phyloP scores from a whole-genome alignment of 352 stramenopile genomes.

The Peronosclerospora sorghi region DNA sequence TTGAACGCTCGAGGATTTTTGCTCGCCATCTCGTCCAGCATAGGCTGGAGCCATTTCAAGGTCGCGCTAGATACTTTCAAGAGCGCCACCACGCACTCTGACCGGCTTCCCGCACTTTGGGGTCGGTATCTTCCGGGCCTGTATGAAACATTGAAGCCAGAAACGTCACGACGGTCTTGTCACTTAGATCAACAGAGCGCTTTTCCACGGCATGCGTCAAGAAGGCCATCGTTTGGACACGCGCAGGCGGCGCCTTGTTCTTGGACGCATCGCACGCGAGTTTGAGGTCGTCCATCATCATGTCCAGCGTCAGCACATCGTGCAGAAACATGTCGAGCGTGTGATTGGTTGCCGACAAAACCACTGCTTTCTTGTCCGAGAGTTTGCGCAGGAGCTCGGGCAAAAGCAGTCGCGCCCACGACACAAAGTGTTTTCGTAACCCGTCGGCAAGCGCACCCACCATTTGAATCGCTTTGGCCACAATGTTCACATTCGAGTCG shows the following conservation, averaged over 20 bases:
- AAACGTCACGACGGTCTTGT: constrained; percentile 51
- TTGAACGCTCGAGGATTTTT: constrained; percentile 72
- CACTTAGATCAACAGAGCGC: constrained; percentile 42
- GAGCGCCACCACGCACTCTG: constrained; percentile 50
- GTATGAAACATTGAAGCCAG: constrained; percentile 51
- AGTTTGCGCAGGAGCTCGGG: constrained; percentile 83
- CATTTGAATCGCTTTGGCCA: constrained; percentile 80
- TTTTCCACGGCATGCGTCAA: constrained; percentile 66
- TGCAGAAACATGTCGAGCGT: constrained; percentile 70
- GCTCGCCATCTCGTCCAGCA: constrained; percentile 50
- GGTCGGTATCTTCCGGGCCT: constrained; percentile 66
- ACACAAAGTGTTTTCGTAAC: constrained; percentile 74
- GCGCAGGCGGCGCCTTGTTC: constrained; percentile 73
- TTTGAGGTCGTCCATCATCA: constrained; percentile 83
- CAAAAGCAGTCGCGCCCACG: too few species aligned
- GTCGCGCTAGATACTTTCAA: constrained; percentile 42
- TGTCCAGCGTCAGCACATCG: constrained; percentile 74
- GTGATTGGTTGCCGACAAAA: constrained; percentile 75
- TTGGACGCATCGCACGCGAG: constrained; percentile 52
- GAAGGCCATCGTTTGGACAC: constrained; percentile 70
- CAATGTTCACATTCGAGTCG: constrained; percentile 81
- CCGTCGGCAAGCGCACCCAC: constrained; percentile 66
- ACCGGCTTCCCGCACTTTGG: constrained; percentile 65
- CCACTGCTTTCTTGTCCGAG: constrained; percentile 81
- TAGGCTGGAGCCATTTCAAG: constrained; percentile 36